A percentile compares a stretch with the other conserved stretches of the same genome.
phyloP scores from a whole-genome alignment of 176 grass and related monocot species.

The Phoenix dactylifera region DNA sequence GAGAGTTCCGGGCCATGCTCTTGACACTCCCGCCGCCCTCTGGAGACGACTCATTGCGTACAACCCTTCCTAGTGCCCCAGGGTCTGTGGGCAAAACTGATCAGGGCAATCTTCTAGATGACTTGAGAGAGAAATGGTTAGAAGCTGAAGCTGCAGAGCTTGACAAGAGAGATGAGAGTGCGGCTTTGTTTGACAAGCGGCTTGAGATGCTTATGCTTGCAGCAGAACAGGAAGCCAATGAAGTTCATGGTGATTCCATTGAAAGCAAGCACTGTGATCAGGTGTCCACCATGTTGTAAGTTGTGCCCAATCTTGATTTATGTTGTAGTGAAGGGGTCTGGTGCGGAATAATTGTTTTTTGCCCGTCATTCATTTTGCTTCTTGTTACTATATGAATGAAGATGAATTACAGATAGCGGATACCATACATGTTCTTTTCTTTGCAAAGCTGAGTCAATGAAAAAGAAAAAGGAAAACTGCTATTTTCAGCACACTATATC shows the following conservation, averaged over 20 bases:
- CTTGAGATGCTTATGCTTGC: conserved; percentile 71
- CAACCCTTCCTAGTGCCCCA: conserved; percentile 59
- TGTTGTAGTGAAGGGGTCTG: no score
- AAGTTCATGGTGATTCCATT: conserved; percentile 8
- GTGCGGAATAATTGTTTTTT: no score
- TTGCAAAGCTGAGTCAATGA: no score
- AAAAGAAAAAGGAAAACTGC: no score
- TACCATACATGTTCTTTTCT: no score
- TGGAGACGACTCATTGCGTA: conserved; percentile 44
- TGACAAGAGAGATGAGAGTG: conserved; percentile 81
- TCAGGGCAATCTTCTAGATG: conserved; percentile 88
- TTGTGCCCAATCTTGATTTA: no score
- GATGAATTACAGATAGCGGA: no score
- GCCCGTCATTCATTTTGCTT: no score
- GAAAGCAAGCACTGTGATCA: background rate
- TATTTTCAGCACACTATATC: no score
- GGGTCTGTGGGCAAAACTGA: conserved; percentile 36
- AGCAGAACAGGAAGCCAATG: conserved; percentile 48
- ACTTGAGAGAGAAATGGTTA: conserved; percentile 88
- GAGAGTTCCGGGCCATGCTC: conserved; percentile 64
- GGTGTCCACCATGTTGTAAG: no score
- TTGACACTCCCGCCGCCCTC: conserved; percentile 83
- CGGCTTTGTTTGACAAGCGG: conserved; percentile 58
- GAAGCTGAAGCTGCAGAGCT: conserved; percentile 65
- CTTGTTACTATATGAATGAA: no score